Evolutionary conservation across 2,329 filamentous ascomycete genomes (phyloP), one percentile per base, ranked within the genome.

Genomic region (Talaromyces sp.): DNA sequence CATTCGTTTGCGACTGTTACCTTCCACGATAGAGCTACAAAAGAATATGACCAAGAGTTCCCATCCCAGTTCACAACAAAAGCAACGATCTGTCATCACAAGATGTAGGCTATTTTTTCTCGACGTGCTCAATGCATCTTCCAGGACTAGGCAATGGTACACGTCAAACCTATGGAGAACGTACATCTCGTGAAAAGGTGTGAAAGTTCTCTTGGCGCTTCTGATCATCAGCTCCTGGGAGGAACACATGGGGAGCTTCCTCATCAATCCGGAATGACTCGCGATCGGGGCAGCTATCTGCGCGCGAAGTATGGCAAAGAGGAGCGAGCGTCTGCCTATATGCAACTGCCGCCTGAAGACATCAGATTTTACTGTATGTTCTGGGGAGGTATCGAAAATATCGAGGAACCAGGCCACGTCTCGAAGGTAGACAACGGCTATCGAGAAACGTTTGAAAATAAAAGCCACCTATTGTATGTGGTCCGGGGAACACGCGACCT

Each of bases 101-200:
- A 19, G 11, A 4, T 54, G 33, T 22, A 35, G n/a, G 14, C 60
- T 62, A 8, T 54, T 62, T 24, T 62, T 62, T 35, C 33, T 62
- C 13, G 47, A 62, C 24, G 47, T 62, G 33, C 31, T 62, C 14
- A 35, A 62, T n/a, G 47, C 60, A n/a, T 19, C 24, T n/a, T 19
- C 33, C 22, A 22, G 35, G 47, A 54, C 35, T 4, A 4, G 35
- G 35, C 60, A 62, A 43, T 62, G 60, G 60, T 19, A 52, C 8
- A 49, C 35, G 8, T 37, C 19, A n/a, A 62, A 62, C 10, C 2
- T 62, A 24, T 16, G 24, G 19, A 27, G 41, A 13, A 54, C 60
- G 14, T 62, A 50, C 19, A 33, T n/a, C 35, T 62, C 60, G 35
- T 33, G 60, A 37, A 19, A 14, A 9, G 37, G n/a, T 5, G 13